A percentile compares a stretch with the other conserved stretches of the same genome.
phyloP scores from a whole-genome alignment of 345 rosid species.

The Hypericum androsaemum region DNA sequence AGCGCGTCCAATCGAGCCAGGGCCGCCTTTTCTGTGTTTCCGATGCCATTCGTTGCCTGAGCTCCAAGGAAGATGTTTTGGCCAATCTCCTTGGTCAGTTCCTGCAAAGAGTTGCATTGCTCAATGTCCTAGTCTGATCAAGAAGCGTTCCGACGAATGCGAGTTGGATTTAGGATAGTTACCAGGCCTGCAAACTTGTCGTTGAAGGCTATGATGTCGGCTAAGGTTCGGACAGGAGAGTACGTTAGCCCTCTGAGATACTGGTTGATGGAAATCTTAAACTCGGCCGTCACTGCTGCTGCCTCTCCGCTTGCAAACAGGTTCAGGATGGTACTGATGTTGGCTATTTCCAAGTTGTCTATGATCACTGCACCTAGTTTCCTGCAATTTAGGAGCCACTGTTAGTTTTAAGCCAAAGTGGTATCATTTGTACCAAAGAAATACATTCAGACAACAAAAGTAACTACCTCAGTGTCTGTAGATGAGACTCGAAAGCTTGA shows the following conservation, averaged over 20 bases:
- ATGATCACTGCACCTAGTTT: neutral
- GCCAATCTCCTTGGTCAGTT: too few species aligned
- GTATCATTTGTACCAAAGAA: too few species aligned
- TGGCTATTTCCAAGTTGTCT: constrained; percentile 2
- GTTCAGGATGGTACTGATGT: constrained; percentile 13
- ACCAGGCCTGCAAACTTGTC: constrained; percentile 32
- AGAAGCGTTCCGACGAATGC: too few species aligned
- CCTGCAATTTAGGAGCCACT: too few species aligned
- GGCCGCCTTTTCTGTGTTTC: constrained; percentile 21
- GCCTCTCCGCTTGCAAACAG: constrained; percentile 26
- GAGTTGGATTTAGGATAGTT: too few species aligned
- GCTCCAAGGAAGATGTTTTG: too few species aligned
- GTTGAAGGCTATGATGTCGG: constrained; percentile 51
- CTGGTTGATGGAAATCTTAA: constrained; percentile 38
- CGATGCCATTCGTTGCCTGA: constrained; percentile 25
- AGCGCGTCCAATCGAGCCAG: constrained; percentile 19
- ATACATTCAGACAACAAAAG: too few species aligned
- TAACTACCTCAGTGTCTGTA: neutral
- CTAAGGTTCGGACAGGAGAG: constrained; percentile 50
- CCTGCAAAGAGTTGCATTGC: too few species aligned
- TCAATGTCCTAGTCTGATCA: too few species aligned
- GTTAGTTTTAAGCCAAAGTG: too few species aligned
- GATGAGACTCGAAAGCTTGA: constrained; percentile 3
- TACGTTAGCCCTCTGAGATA: constrained; percentile 33
- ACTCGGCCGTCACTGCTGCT: constrained; percentile 35